Evolutionary conservation across 2,329 filamentous ascomycete genomes (phyloP), one percentile per base, ranked within the genome.

Genomic region (Hypocreales sp.): DNA sequence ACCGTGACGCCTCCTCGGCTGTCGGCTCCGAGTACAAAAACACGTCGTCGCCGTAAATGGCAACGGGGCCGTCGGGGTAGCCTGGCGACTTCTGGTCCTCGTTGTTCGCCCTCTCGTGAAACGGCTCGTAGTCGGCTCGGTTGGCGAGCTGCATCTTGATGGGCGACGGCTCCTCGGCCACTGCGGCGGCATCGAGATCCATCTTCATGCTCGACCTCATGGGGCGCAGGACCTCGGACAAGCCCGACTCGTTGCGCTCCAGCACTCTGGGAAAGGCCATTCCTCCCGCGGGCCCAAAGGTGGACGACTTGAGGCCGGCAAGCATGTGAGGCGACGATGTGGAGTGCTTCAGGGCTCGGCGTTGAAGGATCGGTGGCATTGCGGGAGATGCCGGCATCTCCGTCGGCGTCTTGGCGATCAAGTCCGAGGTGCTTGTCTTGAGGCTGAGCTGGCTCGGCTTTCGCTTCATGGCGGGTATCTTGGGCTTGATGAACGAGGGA

Each of bases 21-120:
- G 76, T 81, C 1, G 81, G 81, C 46, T 92, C 81, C 22, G 81
- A 60, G 42, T 86, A 92, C 1, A 90, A 62, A 44, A 74, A 84
- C 7, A 92, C 72, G 24, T 76, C 69, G 31, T 81, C 75, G 29
- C 72, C 73, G 38, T 87, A 86, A 27, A 92, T 86, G 39, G 79
- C 74, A 29, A 87, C 77, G 1, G 81, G 82, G 0, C 81, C 81
- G 37, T 83, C 69, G 0, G 81, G 81, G 44, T 92, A 92, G 1
- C 79, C 79, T 11, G 80, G 79, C 0, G 79, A 79, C 53, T 86
- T 86, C 31, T 79, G 72, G 40, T 83, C 78, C 46, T 82, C 78
- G 40, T 79, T 77, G 37, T 77, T 76, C 40, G 75, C 70, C n/a
- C 68, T 68, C 33, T 79, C 72, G 27, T 61, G 72, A 37, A 63